Conservation (phyloP, 1,284 basidiomycete genomes). For the Violaceomyces palustris region DNA sequence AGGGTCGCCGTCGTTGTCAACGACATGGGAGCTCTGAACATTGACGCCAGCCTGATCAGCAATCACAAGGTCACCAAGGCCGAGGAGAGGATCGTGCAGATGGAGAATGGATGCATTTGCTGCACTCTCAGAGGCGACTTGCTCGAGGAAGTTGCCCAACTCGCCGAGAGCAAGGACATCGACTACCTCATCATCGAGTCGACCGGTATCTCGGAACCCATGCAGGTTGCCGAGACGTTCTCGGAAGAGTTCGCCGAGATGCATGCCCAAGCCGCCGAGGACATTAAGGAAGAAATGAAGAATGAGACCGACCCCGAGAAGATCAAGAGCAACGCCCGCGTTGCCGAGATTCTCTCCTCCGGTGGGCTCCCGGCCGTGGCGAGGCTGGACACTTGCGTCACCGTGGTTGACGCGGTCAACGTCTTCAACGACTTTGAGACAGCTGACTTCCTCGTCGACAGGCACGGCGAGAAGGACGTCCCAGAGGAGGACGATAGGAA, state of each 20-base stretch:
- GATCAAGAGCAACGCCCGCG: constrained; percentile 34
- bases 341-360: constrained; percentile 54
- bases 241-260: constrained; percentile 50
- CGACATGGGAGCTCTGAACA: constrained; percentile 56
- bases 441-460: constrained; percentile 56
- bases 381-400: constrained; percentile 41
- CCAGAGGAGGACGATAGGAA: constrained; percentile 56
- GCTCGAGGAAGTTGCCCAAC: constrained; percentile 56
- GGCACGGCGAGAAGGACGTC: constrained; percentile 37
- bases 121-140: constrained; percentile 57
- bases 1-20: constrained; percentile 56
- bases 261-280: constrained; percentile 47
- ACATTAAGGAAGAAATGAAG: constrained; percentile 23
- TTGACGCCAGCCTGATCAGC: constrained; percentile 55
- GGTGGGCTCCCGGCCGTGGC: constrained; percentile 55
- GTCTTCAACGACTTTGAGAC: constrained; percentile 56
- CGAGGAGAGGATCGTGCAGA: constrained; percentile 55
- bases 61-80: constrained; percentile 55
- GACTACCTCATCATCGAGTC: constrained; percentile 57
- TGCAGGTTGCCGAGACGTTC: constrained; percentile 56
- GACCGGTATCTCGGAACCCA: constrained; percentile 56
- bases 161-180: constrained; percentile 53
- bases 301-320: constrained; percentile 35
- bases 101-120: constrained; percentile 58
- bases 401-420: constrained; percentile 40